Base-by-base conservation (phyloP, 2,329 filamentous ascomycete species). In the Fusarium stilboides region DNA sequence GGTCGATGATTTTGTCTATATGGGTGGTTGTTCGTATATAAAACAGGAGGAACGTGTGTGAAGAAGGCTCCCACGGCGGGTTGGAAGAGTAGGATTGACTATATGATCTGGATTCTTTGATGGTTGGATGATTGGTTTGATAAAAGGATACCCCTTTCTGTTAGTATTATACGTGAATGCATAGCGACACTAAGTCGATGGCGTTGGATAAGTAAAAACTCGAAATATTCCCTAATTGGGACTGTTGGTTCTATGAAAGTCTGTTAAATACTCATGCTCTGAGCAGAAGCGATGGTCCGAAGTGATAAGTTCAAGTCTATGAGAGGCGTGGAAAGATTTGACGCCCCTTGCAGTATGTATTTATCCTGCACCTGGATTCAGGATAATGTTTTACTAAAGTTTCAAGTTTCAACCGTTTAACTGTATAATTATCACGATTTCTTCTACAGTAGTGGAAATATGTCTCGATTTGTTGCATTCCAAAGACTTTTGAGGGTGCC, bases 121-220 rank as follows among this genome's bases (percentile, higher is more conserved):
- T 62, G 55, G 55, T 69, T 68, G 62, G 59, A 71, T 65, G 69
- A 65, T 33, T 57, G 54, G 57, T 57, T 72, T 72, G 55, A 54
- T 62, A 65, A 64, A 65, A 68, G 65, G 71, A 74, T 75, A 75
- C 69, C 73, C 72, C 62, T 62, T 64, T 71, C 56, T 69, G 64
- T 62, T 71, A 52, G 46, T 59, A 58, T 47, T 46, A 57, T 65
- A 58, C 57, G 57, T 51, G 53, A 56, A 61, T 64, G 58, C 62
- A 65, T 62, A 57, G 54, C 58, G 56, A 54, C 62, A 45, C 54
- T 62, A 46, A 57, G 66, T 63, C 52, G 57, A 55, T 47, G 72
- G 72, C 70, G 72, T 74, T 74, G 64, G 43, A 64, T 49, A 57
- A 47, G 51, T 49, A 45, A 56, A 61, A 51, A 26, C 52, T 55